Percentiles rank a stretch among this genome's conserved stretches.
These are phyloP conservation scores for Starmerella etchellsii DNA, from an alignment of 805 yeast species.

Conservation along the genomic window DNA sequence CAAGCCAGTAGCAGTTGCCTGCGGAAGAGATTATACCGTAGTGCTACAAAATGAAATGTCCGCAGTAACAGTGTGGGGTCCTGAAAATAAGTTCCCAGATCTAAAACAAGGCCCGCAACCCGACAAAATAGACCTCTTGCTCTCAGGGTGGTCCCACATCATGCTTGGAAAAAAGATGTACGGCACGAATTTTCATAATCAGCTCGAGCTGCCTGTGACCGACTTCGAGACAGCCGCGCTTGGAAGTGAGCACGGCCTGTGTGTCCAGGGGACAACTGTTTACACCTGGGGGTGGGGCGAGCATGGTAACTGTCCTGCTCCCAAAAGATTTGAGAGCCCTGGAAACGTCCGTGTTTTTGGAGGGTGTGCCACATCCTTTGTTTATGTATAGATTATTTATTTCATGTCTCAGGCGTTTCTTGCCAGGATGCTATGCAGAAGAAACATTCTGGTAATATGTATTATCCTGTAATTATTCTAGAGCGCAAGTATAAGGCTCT, in stretches of 20 bases:
- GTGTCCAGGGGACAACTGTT: slow-evolving; percentile 30
- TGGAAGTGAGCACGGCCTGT: slow-evolving; percentile 84
- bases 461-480: slow-evolving; percentile 21
- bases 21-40: slow-evolving; percentile 51
- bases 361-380: slow-evolving; percentile 27
- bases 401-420: slow-evolving; percentile 23
- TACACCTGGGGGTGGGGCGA: slow-evolving; percentile 98
- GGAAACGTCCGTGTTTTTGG: slow-evolving; percentile 16
- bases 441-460: slow-evolving; percentile 21
- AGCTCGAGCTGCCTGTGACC: slow-evolving; percentile 29
- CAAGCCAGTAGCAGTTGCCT: slow-evolving; percentile 17
- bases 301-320: slow-evolving; percentile 82
- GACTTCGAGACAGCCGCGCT: slow-evolving; percentile 27
- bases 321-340: not conserved
- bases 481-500: slow-evolving; percentile 18
- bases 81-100: not conserved
- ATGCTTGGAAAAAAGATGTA: slow-evolving; percentile 32
- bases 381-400: not conserved
- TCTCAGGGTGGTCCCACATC: slow-evolving; percentile 19
- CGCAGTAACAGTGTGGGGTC: not conserved
- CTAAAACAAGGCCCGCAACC: not conserved
- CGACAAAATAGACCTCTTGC: not conserved
- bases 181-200: slow-evolving; percentile 75
- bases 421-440: slow-evolving; percentile 22
- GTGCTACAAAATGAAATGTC: slow-evolving; percentile 11